Evolutionary conservation across 352 stramenopile genomes (phyloP), one percentile per base, ranked within the genome.

Genomic region (Phytophthora pinifolia): DNA sequence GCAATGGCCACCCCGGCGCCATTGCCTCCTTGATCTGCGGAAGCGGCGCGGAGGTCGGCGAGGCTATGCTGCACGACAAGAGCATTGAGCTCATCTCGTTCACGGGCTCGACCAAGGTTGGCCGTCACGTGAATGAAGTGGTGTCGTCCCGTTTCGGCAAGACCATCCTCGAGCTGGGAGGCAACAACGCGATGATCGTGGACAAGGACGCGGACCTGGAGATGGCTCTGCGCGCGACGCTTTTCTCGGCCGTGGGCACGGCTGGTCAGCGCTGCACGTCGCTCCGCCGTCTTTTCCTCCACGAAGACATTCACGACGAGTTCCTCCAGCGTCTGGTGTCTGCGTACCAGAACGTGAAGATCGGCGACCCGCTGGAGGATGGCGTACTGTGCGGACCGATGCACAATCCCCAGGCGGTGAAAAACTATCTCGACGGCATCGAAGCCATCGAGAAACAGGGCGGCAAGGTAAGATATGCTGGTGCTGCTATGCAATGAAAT

Each of bases 171-270:
- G 91, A 98, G 52, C 67, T 97, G 4, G 90, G 91, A 17, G 91
- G 91, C 37, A 98, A 98, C 72, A 98, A 97, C 57, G 91, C 90
- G 10, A 97, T 96, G 79, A 96, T 97, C 49, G 83, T 98, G n/a
- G 83, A 96, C 67, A 79, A 92, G 63, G 78, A 94, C 50, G 91
- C 91, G 9, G 87, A 98, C 54, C 59, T 96, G 15, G 84, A 97
- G 58, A 92, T 97, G 80, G 90, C 90, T 17, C 58, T 97, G 29
- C 82, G 89, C 20, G 88, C 83, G 5, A 94, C 79, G 32, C 67
- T 98, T 10, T 98, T 98, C 67, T 95, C 86, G 37, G 89, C 91
- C 17, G 91, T 97, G 6, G 91, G 91, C 42, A 98, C 91, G 9
- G 91, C 90, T 30, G 91, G 91, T 27, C 91, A 98, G 70, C 85